Base-by-base conservation (phyloP, 2,329 filamentous ascomycete species). In the Cercospora zeina region DNA sequence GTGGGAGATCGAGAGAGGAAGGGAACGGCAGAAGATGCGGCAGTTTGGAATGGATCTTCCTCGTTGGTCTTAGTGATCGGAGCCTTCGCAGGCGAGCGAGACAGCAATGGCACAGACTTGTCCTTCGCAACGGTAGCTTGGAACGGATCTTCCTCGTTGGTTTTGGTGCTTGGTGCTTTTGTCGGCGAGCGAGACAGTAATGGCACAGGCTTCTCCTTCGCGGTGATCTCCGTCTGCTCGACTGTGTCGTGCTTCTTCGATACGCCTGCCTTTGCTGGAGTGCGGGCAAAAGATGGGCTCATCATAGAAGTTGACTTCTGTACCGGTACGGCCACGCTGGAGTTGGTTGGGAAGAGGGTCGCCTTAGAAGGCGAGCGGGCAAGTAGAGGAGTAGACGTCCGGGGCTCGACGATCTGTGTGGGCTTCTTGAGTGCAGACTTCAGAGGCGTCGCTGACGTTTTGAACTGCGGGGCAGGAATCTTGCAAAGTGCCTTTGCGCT, bases 1-100 rank as follows among this genome's bases (percentile, higher is more conserved):
- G 73, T 64, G 5, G 75, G 74, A 14, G 73, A 75, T 2, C 73
- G 69, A 4, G 73, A 68, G 8, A 76, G 69, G 31, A 76, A 68
- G 14, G 70, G 73, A 7, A 70, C 66, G 4, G 34, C 30, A 49
- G 37, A 57, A 30, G 57, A 50, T 21, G 61, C 68, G 62, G 42
- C 63, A 24, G 21, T 11, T 10, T 57, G 37, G 2, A 55, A 61
- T 13, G 65, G 54, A 14, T 70, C 66, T 16, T 62, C 54, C 10
- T 65, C 60, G 16, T 57, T 16, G 9, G 39, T 61, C 63, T 70
- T 70, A 9, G 61, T 47, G 7, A 68, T 53, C 8, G 66, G 51
- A 54, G 65, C 64, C 65, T 74, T 74, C 49, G 68, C 47, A 33
- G 69, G 71, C 11, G 69, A 71, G 14, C 70, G 67, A 19, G 69